Evolutionary conservation across 208 protist species (phyloP).

Genomic region (Crithidia mellificae): DNA sequence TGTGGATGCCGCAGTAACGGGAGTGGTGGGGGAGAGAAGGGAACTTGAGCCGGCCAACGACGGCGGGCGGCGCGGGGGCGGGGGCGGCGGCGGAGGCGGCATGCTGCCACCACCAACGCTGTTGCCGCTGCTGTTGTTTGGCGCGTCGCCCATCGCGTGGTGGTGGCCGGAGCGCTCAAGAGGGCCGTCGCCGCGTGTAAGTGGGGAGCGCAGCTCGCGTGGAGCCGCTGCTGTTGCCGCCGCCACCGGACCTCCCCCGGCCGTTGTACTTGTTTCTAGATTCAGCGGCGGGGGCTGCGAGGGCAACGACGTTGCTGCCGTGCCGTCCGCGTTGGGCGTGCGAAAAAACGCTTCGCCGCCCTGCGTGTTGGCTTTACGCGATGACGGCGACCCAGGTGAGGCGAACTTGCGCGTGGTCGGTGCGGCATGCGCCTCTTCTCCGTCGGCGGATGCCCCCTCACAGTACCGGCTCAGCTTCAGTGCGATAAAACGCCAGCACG

Average conservation of each 20-base stretch:
- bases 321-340: not conserved
- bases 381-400: not conserved
- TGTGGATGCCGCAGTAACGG: not conserved
- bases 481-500: constrained; percentile 88
- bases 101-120: too few species aligned
- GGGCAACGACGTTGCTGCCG: not conserved
- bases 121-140: not conserved
- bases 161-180: not conserved
- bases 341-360: not conserved
- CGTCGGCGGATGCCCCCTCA: not conserved
- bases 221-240: too few species aligned
- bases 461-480: constrained; percentile 46
- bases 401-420: not conserved
- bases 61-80: not conserved
- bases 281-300: not conserved
- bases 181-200: not conserved
- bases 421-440: not conserved
- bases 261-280: too few species aligned
- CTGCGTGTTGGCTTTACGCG: not conserved
- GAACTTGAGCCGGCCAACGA: constrained; percentile 4
- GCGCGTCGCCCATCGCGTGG: not conserved
- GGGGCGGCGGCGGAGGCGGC: too few species aligned
- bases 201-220: not conserved
- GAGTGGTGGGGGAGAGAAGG: not conserved
- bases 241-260: too few species aligned